phyloP scores from a whole-genome alignment of 2,329 filamentous ascomycete species.

The Aspergillus brunneoviolaceus region DNA sequence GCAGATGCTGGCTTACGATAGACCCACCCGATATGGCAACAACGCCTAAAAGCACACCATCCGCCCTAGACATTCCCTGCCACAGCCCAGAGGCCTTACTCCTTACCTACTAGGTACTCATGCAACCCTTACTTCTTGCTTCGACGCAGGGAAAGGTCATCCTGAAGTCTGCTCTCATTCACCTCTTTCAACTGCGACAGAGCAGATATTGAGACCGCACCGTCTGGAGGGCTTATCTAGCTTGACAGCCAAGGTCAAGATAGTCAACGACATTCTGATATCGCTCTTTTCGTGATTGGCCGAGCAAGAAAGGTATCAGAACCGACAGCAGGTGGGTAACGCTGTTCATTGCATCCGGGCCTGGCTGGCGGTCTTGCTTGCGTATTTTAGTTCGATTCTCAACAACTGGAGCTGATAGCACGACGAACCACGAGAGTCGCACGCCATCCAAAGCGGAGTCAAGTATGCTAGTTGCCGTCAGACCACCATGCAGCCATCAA shows the following conservation, averaged over 20 bases:
- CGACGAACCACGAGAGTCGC: neutral
- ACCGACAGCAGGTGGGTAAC: neutral
- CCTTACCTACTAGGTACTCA: neutral
- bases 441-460: neutral
- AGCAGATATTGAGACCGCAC: no score
- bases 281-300: neutral
- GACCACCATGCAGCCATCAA: neutral
- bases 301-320: neutral
- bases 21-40: slow-evolving; percentile 6
- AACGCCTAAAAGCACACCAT: slow-evolving; percentile 7
- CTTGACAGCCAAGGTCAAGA: neutral
- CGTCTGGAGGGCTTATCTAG: neutral
- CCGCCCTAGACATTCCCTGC: neutral
- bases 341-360: neutral
- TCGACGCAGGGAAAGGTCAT: no score
- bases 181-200: no score
- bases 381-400: no score
- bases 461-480: neutral
- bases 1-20: neutral
- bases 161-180: no score
- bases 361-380: no score
- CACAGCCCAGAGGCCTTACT: neutral
- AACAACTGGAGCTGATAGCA: neutral
- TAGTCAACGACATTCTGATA: neutral
- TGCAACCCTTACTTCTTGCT: neutral